A percentile compares a stretch with the other conserved stretches of the same genome.
Conservation (phyloP, 2,329 filamentous ascomycete genomes). For the Metarhizium brunneum region DNA sequence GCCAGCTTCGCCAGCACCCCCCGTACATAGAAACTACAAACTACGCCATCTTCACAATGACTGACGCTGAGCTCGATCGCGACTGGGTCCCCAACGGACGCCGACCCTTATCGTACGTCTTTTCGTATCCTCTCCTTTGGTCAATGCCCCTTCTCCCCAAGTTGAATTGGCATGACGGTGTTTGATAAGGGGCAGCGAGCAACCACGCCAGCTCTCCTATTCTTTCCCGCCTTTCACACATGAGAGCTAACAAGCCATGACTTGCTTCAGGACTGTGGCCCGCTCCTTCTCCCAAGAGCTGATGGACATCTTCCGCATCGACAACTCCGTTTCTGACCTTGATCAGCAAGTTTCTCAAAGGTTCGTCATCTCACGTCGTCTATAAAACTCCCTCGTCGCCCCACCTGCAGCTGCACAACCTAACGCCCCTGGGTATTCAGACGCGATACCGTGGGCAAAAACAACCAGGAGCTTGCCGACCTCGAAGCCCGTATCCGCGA, state of each 20-base stretch:
- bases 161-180: not conserved
- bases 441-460: slow-evolving; percentile 52
- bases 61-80: slow-evolving; percentile 62
- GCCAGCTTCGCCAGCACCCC: too few species aligned
- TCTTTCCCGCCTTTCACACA: not conserved
- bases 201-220: not conserved
- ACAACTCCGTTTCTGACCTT: slow-evolving; percentile 65
- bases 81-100: slow-evolving; percentile 72
- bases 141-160: slow-evolving; percentile 1
- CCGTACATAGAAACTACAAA: slow-evolving; percentile 3
- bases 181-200: not conserved
- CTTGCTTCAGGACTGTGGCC: slow-evolving; percentile 61
- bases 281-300: slow-evolving; percentile 79
- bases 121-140: not conserved
- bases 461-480: slow-evolving; percentile 72
- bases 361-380: slow-evolving; percentile 40
- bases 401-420: not conserved
- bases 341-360: slow-evolving; percentile 71
- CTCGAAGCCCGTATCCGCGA: slow-evolving; percentile 77
- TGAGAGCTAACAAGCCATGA: slow-evolving; percentile 9
- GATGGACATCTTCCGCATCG: slow-evolving; percentile 82
- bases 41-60: slow-evolving; percentile 21
- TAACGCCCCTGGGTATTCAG: not conserved
- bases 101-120: slow-evolving; percentile 74
- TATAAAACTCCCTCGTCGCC: slow-evolving; percentile 4